A percentile compares a stretch with the other conserved stretches of the same genome.
Evolutionary conservation across 768 basidiomycete genomes (phyloP).

Genomic region (Phallus indusiatus): DNA sequence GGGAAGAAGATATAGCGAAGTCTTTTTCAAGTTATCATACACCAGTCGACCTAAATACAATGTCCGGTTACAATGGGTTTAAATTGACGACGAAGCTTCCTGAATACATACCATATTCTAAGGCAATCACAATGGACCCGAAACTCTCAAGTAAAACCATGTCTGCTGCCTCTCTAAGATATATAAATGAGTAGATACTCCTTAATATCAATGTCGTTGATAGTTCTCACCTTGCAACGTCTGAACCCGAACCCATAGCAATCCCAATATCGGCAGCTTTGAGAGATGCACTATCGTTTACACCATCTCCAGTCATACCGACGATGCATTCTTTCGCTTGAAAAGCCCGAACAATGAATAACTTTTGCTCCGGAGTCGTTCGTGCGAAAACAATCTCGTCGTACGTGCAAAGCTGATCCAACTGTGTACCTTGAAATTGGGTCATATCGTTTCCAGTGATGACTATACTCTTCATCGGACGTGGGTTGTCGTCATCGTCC

Average conservation of each 20-base stretch:
- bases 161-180: slow-evolving; percentile 42
- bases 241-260: slow-evolving; percentile 45
- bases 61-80: not conserved
- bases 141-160: slow-evolving; percentile 59
- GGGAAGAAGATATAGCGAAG: slow-evolving; percentile 39
- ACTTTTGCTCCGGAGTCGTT: slow-evolving; percentile 55
- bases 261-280: slow-evolving; percentile 56
- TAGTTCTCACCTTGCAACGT: slow-evolving; percentile 30
- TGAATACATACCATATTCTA: slow-evolving; percentile 41
- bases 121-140: slow-evolving; percentile 51
- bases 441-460: slow-evolving; percentile 33
- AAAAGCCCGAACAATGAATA: slow-evolving; percentile 52
- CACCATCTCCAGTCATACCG: slow-evolving; percentile 60
- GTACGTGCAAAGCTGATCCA: slow-evolving; percentile 24
- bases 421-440: slow-evolving; percentile 24
- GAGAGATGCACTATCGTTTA: slow-evolving; percentile 50
- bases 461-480: slow-evolving; percentile 27
- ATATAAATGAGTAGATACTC: not conserved
- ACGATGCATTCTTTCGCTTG: slow-evolving; percentile 44
- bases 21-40: slow-evolving; percentile 56
- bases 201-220: slow-evolving; percentile 10
- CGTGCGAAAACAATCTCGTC: slow-evolving; percentile 52
- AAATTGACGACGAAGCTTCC: not conserved
- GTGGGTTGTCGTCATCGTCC: slow-evolving; percentile 24
- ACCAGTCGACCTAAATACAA: slow-evolving; percentile 34